Evolutionary conservation across 1,139 yeast species (phyloP).

Genomic region (Nakaseomyces delphensis): DNA sequence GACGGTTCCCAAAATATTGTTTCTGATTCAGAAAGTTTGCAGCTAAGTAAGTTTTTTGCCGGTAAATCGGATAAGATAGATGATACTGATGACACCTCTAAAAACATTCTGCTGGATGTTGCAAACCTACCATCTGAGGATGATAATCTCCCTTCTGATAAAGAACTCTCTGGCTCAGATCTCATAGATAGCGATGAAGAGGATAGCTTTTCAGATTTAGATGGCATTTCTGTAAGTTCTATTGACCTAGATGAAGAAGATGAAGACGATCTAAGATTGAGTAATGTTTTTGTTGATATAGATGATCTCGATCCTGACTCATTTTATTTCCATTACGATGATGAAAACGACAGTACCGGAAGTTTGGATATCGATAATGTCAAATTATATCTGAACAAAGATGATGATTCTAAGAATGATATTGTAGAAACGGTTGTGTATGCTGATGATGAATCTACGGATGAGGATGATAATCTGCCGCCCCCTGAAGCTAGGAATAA

Average conservation of each 20-base stretch:
- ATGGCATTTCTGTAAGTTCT: slow-evolving; percentile 4
- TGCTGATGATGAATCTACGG: slow-evolving; percentile 74
- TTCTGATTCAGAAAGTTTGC: not conserved
- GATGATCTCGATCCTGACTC: slow-evolving; percentile 36
- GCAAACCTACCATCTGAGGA: slow-evolving; percentile 33
- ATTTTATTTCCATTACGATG: slow-evolving; percentile 30
- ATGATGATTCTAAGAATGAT: slow-evolving; percentile 19
- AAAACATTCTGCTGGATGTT: slow-evolving; percentile 31
- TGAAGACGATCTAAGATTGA: slow-evolving; percentile 28
- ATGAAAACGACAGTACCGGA: slow-evolving; percentile 24
- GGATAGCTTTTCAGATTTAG: slow-evolving; percentile 4
- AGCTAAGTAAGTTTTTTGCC: slow-evolving; percentile 12
- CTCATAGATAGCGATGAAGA: slow-evolving; percentile 9
- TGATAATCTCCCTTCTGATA: slow-evolving; percentile 20
- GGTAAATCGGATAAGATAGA: slow-evolving; percentile 30
- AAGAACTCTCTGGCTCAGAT: slow-evolving; percentile 6
- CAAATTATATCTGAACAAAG: slow-evolving; percentile 7
- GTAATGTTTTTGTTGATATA: slow-evolving; percentile 32
- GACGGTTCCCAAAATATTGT: slow-evolving; percentile 12
- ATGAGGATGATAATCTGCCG: slow-evolving; percentile 74
- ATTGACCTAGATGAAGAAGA: slow-evolving; percentile 15
- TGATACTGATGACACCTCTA: slow-evolving; percentile 33
- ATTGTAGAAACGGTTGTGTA: slow-evolving; percentile 24
- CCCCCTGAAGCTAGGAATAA: slow-evolving; percentile 49
- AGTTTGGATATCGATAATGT: slow-evolving; percentile 16